A percentile compares a stretch with the other conserved stretches of the same genome.
Evolutionary conservation across 2,329 filamentous ascomycete species (phyloP).

Genomic region (Neofusicoccum sp.): DNA sequence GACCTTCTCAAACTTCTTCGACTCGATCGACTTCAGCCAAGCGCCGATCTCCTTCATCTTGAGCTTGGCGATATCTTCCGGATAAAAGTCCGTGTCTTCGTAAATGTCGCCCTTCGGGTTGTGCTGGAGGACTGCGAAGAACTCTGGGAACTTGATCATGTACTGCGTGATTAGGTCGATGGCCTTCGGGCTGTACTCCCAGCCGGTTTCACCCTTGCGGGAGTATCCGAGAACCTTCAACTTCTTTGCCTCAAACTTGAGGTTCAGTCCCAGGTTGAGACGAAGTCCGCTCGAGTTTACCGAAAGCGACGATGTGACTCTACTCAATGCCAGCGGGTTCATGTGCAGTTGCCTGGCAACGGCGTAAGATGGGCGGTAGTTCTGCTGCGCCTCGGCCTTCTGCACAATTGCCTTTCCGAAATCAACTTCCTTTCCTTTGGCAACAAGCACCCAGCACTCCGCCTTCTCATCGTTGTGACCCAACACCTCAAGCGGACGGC

Average conservation of each 20-base stretch:
- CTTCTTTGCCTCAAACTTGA: slow-evolving; percentile 96
- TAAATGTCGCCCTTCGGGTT: slow-evolving; percentile 86
- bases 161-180: slow-evolving; percentile 79
- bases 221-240: slow-evolving; percentile 95
- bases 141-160: slow-evolving; percentile 92
- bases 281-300: slow-evolving; percentile 78
- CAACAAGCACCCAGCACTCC: slow-evolving; percentile 72
- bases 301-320: slow-evolving; percentile 91
- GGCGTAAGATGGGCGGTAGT: slow-evolving; percentile 83
- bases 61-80: slow-evolving; percentile 65
- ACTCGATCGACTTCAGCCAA: slow-evolving; percentile 90
- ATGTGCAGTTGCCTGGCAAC: slow-evolving; percentile 79
- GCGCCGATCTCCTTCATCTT: slow-evolving; percentile 91
- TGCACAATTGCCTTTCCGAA: slow-evolving; percentile 75
- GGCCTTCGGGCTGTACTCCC: slow-evolving; percentile 91
- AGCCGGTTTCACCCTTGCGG: slow-evolving; percentile 78
- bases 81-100: slow-evolving; percentile 82
- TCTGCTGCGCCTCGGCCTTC: slow-evolving; percentile 66
- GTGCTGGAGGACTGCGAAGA: slow-evolving; percentile 82
- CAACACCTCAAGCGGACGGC: slow-evolving; percentile 79
- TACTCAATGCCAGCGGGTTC: slow-evolving; percentile 85
- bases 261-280: slow-evolving; percentile 87
- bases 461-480: slow-evolving; percentile 73
- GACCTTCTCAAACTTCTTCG: slow-evolving; percentile 91
- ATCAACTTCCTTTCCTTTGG: slow-evolving; percentile 72